Conservation (phyloP, 2,329 filamentous ascomycete species). For the Lachnellula occidentalis region DNA sequence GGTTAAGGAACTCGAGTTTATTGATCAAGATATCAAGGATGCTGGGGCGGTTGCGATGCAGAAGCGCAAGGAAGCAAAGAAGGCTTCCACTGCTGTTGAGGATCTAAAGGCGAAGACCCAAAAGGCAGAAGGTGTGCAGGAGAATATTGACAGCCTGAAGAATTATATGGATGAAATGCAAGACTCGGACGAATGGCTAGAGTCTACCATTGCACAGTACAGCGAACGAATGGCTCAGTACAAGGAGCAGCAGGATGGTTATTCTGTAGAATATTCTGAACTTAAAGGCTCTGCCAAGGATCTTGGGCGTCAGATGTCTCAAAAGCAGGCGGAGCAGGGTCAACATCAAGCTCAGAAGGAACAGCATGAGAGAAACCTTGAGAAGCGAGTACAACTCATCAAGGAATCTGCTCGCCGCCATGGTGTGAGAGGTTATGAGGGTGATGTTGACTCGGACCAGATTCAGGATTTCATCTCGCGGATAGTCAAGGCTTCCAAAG, state of each 20-base stretch:
- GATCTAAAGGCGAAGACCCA: constrained; percentile 72
- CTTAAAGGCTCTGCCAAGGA: constrained; percentile 48
- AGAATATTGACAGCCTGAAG: constrained; percentile 65
- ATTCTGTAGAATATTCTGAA: constrained; percentile 59
- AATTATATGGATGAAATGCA: constrained; percentile 69
- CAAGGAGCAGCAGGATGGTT: constrained; percentile 55
- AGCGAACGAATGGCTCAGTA: constrained; percentile 66
- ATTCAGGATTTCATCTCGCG: constrained; percentile 73
- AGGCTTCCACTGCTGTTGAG: constrained; percentile 69
- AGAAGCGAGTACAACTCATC: constrained; percentile 65
- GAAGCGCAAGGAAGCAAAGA: constrained; percentile 67
- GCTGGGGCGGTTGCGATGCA: constrained; percentile 50
- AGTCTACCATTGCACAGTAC: constrained; percentile 68
- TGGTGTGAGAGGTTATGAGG: constrained; percentile 78
- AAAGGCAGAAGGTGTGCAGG: constrained; percentile 63
- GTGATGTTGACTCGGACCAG: constrained; percentile 66
- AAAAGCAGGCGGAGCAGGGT: constrained; percentile 61
- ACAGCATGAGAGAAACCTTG: constrained; percentile 75
- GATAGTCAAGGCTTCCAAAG: constrained; percentile 66
- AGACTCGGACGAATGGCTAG: constrained; percentile 72
- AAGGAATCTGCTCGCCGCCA: constrained; percentile 72
- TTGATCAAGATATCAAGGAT: constrained; percentile 56
- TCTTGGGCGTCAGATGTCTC: constrained; percentile 42
- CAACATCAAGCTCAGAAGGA: constrained; percentile 81
- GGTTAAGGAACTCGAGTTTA: constrained; percentile 50